Conservation (phyloP, 192 early-diverging fungal genomes). For the Diversispora epigaea region DNA sequence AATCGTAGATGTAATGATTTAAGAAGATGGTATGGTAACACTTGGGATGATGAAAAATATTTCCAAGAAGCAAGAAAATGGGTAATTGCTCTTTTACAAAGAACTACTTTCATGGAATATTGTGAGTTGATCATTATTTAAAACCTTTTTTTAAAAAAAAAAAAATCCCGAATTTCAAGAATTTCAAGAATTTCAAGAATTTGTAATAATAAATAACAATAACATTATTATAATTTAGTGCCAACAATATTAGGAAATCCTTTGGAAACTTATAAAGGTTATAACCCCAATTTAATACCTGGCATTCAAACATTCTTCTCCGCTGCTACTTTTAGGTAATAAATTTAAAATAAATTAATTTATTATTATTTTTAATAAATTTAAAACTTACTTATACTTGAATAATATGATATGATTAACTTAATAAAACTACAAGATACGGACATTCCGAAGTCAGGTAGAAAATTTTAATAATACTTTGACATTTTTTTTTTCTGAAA, state of each 20-base stretch:
- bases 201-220: not conserved
- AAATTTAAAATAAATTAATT: too few relatives aligned
- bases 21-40: not conserved
- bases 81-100: conserved; percentile 9
- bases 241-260: not conserved
- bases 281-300: not conserved
- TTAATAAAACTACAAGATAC: not conserved
- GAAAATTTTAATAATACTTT: not conserved
- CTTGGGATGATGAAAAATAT: conserved; percentile 9
- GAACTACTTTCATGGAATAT: not conserved
- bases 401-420: too few relatives aligned
- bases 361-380: too few relatives aligned
- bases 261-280: not conserved
- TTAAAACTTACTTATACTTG: too few relatives aligned
- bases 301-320: not conserved
- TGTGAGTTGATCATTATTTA: not conserved
- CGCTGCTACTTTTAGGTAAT: not conserved
- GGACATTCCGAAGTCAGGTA: conserved; percentile 9
- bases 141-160: too few relatives aligned
- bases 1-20: conserved; percentile 21
- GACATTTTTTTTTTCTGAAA: not conserved
- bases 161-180: too few relatives aligned
- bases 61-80: conserved; percentile 28
- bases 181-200: too few relatives aligned
- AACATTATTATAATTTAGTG: not conserved